Percentiles rank a stretch among this genome's conserved stretches.
Evolutionary conservation across 164 flowering plant genomes (phyloP).

Genomic region (Vitis cinerea): DNA sequence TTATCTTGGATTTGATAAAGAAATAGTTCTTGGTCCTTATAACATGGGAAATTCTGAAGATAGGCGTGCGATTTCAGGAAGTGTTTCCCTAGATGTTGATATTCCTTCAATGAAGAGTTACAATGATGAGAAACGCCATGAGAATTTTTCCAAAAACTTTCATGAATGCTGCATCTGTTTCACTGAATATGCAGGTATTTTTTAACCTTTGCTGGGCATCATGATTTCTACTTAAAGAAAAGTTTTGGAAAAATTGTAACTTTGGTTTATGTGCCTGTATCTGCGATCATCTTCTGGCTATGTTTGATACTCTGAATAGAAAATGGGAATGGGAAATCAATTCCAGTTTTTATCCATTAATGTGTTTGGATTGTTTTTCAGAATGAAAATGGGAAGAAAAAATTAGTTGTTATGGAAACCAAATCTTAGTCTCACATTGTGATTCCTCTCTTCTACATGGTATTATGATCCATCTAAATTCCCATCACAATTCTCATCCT

Average conservation of each 20-base stretch:
- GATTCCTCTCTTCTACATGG: neutral
- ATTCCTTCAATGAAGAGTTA: slow-evolving; percentile 64
- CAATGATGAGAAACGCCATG: slow-evolving; percentile 59
- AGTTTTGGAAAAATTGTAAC: no score
- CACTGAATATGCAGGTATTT: slow-evolving; percentile 68
- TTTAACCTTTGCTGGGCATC: neutral
- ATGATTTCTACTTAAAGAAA: no score
- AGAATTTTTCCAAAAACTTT: slow-evolving; percentile 46
- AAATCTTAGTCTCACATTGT: neutral
- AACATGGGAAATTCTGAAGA: slow-evolving; percentile 38
- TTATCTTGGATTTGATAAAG: slow-evolving; percentile 56
- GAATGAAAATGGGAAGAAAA: no score
- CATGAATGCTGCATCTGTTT: slow-evolving; percentile 88
- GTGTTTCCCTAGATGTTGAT: slow-evolving; percentile 62
- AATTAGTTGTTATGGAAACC: no score
- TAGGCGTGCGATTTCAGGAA: slow-evolving; percentile 65
- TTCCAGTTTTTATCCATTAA: no score
- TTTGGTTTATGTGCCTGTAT: no score
- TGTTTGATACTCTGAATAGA: no score
- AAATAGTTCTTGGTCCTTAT: slow-evolving; percentile 64
- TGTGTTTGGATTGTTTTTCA: no score
- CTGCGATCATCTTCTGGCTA: no score
- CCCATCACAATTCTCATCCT: neutral
- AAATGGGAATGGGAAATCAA: no score
- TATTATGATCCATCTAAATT: neutral